Evolutionary conservation across 2,329 filamentous ascomycete species (phyloP).

Genomic region (Calonectria henricotiae): DNA sequence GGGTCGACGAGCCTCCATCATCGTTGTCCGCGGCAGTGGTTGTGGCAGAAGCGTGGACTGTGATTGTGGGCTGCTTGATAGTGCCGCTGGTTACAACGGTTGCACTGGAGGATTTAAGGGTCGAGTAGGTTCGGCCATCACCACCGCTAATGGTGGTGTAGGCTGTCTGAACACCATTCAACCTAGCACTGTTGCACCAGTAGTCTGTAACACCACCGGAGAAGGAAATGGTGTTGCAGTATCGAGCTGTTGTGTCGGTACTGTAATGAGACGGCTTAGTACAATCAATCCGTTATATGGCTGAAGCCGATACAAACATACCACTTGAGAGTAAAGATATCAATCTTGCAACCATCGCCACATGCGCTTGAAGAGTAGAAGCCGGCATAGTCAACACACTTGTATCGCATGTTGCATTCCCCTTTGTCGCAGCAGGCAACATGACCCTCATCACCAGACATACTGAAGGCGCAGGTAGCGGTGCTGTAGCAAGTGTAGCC

Average conservation of each 20-base stretch:
- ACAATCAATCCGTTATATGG: neutral
- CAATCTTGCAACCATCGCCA: slow-evolving; percentile 59
- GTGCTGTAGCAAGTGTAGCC: slow-evolving; percentile 60
- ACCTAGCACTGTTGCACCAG: slow-evolving; percentile 61
- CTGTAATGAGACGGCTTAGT: slow-evolving; percentile 50
- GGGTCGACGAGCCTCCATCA: slow-evolving; percentile 40
- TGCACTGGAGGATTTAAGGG: slow-evolving; percentile 49
- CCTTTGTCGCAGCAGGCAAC: slow-evolving; percentile 62
- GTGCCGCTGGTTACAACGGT: slow-evolving; percentile 36
- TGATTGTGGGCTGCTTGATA: slow-evolving; percentile 12
- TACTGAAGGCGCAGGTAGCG: slow-evolving; percentile 62
- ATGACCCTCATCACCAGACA: slow-evolving; percentile 55
- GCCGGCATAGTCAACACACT: slow-evolving; percentile 60
- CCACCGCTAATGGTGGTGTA: slow-evolving; percentile 63
- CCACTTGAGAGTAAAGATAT: slow-evolving; percentile 66
- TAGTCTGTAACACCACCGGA: slow-evolving; percentile 62
- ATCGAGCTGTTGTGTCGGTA: slow-evolving; percentile 57
- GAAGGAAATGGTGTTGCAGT: slow-evolving; percentile 66
- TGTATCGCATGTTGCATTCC: slow-evolving; percentile 57
- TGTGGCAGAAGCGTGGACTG: slow-evolving; percentile 19
- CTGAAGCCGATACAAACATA: slow-evolving; percentile 42
- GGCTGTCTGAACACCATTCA: slow-evolving; percentile 55
- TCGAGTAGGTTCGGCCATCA: slow-evolving; percentile 40
- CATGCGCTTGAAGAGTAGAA: slow-evolving; percentile 59
- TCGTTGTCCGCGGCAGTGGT: slow-evolving; percentile 8